These are phyloP conservation scores for Aspergillus steynii DNA, from an alignment of 495 filamentous ascomycete genomes.

Conservation along the genomic window DNA sequence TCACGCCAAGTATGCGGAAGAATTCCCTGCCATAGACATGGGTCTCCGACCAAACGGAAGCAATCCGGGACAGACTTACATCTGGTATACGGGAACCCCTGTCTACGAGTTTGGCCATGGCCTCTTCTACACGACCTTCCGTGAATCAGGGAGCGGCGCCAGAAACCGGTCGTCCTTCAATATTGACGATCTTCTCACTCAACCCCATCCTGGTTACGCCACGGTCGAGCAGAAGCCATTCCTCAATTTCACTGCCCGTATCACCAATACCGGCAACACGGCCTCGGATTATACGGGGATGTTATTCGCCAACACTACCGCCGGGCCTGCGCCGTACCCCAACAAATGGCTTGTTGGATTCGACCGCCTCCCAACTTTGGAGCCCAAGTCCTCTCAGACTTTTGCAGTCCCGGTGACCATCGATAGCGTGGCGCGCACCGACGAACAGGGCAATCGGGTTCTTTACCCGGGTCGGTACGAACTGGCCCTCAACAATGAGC, in stretches of 20 bases:
- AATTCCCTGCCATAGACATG: slow-evolving; percentile 60
- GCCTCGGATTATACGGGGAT: slow-evolving; percentile 62
- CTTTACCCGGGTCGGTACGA: slow-evolving; percentile 68
- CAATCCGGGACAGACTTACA: slow-evolving; percentile 58
- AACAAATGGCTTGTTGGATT: slow-evolving; percentile 66
- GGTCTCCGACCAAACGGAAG: slow-evolving; percentile 45
- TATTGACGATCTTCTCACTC: slow-evolving; percentile 30
- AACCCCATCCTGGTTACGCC: slow-evolving; percentile 26
- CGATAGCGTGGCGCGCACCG: slow-evolving; percentile 57
- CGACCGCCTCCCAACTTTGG: slow-evolving; percentile 49
- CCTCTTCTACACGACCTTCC: slow-evolving; percentile 53
- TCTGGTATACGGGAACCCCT: slow-evolving; percentile 57
- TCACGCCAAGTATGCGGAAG: slow-evolving; percentile 51
- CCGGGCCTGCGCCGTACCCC: slow-evolving; percentile 61
- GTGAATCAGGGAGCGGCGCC: slow-evolving; percentile 25
- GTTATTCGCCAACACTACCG: slow-evolving; percentile 52
- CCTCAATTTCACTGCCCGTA: slow-evolving; percentile 42
- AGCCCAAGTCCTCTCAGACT: slow-evolving; percentile 33
- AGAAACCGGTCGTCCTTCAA: slow-evolving; percentile 19
- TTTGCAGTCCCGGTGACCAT: slow-evolving; percentile 53
- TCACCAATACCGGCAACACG: slow-evolving; percentile 54
- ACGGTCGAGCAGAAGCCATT: slow-evolving; percentile 39
- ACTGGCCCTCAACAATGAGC: slow-evolving; percentile 54
- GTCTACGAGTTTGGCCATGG: slow-evolving; percentile 59
- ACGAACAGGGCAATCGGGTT: slow-evolving; percentile 58